These are phyloP conservation scores for Calcarisporium arbuscula DNA, from an alignment of 2,329 filamentous ascomycete genomes.

Conservation along the genomic window DNA sequence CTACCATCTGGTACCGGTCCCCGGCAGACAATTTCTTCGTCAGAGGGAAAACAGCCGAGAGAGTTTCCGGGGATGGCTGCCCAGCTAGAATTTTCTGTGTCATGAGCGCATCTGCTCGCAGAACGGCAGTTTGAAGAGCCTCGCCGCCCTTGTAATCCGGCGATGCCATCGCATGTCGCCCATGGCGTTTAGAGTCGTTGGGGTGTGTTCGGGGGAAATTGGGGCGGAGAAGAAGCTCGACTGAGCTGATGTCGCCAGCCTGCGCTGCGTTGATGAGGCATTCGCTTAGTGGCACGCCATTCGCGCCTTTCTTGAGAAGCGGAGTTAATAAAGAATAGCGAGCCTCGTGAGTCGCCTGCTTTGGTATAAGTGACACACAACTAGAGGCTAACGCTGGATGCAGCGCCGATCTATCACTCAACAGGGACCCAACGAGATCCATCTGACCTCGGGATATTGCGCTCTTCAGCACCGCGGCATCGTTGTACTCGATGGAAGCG, in stretches of 20 bases:
- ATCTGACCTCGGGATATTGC: constrained; percentile 39
- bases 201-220: constrained; percentile 27
- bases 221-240: constrained; percentile 43
- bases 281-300: constrained; percentile 39
- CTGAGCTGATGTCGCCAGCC: constrained; percentile 39
- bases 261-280: constrained; percentile 44
- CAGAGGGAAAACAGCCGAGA: constrained; percentile 42
- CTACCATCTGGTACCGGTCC: constrained; percentile 41
- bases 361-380: constrained; percentile 43
- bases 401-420: constrained; percentile 37
- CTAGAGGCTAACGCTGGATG: constrained; percentile 41
- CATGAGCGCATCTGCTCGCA: constrained; percentile 37
- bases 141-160: constrained; percentile 45
- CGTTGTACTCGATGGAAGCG: constrained; percentile 48
- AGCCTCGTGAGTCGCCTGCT: constrained; percentile 37
- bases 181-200: constrained; percentile 19
- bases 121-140: constrained; percentile 43
- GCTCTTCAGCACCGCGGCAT: constrained; percentile 41
- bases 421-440: constrained; percentile 39
- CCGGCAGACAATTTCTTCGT: constrained; percentile 34
- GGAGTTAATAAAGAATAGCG: constrained; percentile 37
- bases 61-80: constrained; percentile 39
- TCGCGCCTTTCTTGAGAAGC: constrained; percentile 45
- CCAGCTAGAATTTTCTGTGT: constrained; percentile 38
- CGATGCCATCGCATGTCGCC: constrained; percentile 43